A percentile compares a stretch with the other conserved stretches of the same genome.
Evolutionary conservation across 352 stramenopile genomes (phyloP).

Genomic region (Phytophthora hibernalis): DNA sequence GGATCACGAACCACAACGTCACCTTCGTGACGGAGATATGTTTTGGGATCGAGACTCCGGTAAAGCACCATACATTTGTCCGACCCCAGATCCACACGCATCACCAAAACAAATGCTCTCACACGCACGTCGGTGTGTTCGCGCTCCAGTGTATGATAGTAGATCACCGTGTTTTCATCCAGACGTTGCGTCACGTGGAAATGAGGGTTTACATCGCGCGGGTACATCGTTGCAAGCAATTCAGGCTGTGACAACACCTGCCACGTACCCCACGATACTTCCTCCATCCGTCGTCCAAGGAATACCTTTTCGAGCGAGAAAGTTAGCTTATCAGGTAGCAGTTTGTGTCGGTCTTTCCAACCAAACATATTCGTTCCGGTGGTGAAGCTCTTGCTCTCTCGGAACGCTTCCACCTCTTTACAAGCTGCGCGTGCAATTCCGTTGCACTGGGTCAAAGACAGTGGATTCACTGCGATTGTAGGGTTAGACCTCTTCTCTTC

Average conservation of each 20-base stretch:
- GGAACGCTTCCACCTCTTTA: constrained; percentile 49
- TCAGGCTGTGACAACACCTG: constrained; percentile 46
- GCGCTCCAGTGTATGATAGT: constrained; percentile 68
- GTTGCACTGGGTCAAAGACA: constrained; percentile 45
- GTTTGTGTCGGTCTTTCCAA: constrained; percentile 58
- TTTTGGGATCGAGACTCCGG: constrained; percentile 49
- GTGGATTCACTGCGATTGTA: constrained; percentile 35
- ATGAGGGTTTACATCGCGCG: constrained; percentile 46
- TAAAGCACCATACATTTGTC: constrained; percentile 49
- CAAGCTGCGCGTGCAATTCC: constrained; percentile 47
- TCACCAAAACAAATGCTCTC: constrained; percentile 56
- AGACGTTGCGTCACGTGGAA: constrained; percentile 72
- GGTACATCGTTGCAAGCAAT: constrained; percentile 47
- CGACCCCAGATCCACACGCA: constrained; percentile 41
- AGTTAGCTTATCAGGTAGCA: constrained; percentile 47
- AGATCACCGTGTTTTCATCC: constrained; percentile 57
- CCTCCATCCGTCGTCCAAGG: constrained; percentile 26
- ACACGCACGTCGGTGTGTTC: constrained; percentile 42
- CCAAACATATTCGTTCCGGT: constrained; percentile 61
- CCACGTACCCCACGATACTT: constrained; percentile 48
- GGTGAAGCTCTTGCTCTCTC: constrained; percentile 47
- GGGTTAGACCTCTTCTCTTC: constrained; percentile 48
- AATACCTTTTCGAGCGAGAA: constrained; percentile 71
- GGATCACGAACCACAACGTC: constrained; percentile 43
- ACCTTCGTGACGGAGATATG: constrained; percentile 49